Evolutionary conservation across 345 rosid genomes (phyloP), one percentile per base, ranked within the genome.

Genomic region (Euphorbia lathyris): DNA sequence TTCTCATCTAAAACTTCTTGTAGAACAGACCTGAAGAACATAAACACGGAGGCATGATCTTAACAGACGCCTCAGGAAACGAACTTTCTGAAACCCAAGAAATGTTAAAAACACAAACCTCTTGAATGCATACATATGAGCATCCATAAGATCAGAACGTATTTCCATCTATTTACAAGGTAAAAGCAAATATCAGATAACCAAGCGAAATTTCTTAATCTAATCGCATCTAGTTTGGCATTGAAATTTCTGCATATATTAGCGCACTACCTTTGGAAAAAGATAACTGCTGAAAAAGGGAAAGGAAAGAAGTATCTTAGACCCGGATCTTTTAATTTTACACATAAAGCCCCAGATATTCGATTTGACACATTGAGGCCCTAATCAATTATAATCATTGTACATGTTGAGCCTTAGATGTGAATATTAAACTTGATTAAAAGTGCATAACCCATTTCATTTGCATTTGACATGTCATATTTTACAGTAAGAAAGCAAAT

Each of bases 51-150:
- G 64, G 58, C 47, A 53, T 25, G 58, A 26, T 27, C 25, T 38
- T 19, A 76, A n/a, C 30, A 13, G 19, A 68, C 48, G 48, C 42
- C 2, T 19, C n/a, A 70, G 12, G 23, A 2, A 60, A 58, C 34
- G 23, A 77, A 58, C 42, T 16, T 12, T 59, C 38, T 50, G 27
- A 73, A 20, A 57, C 70, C 47, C 58, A 66, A 36, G 11, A 50
- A 65, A 72, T 52, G 25, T 22, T 53, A 65, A 71, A 58, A 25
- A 29, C 40, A 58, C 85, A 67, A 76, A 95, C 99, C 97, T 88
- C 83, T 90, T 95, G 87, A 95, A 91, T 42, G 99, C 97, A 70
- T 95, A 95, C 86, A 95, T 73, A 86, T 95, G 96, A 71, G 91
- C 88, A 84, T 95, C 99, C 90, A 95, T 83, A 75, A 95, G 91